These are phyloP conservation scores for Globisporangium radiosum DNA, from an alignment of 352 stramenopile species.

Conservation along the genomic window DNA sequence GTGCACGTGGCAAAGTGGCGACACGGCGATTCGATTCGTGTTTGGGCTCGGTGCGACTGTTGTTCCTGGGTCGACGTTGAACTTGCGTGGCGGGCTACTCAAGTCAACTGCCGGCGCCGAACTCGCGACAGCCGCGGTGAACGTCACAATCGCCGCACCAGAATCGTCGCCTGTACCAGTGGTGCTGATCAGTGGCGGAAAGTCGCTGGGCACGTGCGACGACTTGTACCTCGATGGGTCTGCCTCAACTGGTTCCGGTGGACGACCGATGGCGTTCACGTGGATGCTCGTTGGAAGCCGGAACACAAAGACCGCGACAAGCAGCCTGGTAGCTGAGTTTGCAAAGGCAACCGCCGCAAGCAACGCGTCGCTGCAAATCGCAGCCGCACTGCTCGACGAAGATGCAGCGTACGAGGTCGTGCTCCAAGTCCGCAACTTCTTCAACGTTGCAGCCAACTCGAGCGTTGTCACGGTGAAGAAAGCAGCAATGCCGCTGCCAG, in stretches of 20 bases:
- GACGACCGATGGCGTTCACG: slow-evolving; percentile 43
- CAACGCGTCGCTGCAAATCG: slow-evolving; percentile 31
- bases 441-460: slow-evolving; percentile 37
- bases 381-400: slow-evolving; percentile 25
- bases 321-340: slow-evolving; percentile 13
- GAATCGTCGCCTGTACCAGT: slow-evolving; percentile 37
- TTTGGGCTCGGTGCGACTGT: slow-evolving; percentile 38
- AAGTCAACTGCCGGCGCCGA: slow-evolving; percentile 45
- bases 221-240: slow-evolving; percentile 53
- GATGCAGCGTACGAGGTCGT: slow-evolving; percentile 37
- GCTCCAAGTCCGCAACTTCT: slow-evolving; percentile 44
- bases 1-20: slow-evolving; percentile 44
- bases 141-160: slow-evolving; percentile 21
- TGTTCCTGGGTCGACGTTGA: slow-evolving; percentile 27
- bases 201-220: slow-evolving; percentile 50
- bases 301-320: slow-evolving; percentile 12
- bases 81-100: slow-evolving; percentile 31
- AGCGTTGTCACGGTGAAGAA: slow-evolving; percentile 37
- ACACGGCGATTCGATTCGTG: slow-evolving; percentile 35
- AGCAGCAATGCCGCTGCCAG: slow-evolving; percentile 37
- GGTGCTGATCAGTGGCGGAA: slow-evolving; percentile 34
- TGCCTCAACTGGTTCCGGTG: slow-evolving; percentile 40
- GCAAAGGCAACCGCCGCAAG: slow-evolving; percentile 20
- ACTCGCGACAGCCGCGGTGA: slow-evolving; percentile 27
- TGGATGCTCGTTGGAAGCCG: slow-evolving; percentile 32